Evolutionary conservation across 257 asterid genomes (phyloP).

Genomic region (Echium plantagineum): DNA sequence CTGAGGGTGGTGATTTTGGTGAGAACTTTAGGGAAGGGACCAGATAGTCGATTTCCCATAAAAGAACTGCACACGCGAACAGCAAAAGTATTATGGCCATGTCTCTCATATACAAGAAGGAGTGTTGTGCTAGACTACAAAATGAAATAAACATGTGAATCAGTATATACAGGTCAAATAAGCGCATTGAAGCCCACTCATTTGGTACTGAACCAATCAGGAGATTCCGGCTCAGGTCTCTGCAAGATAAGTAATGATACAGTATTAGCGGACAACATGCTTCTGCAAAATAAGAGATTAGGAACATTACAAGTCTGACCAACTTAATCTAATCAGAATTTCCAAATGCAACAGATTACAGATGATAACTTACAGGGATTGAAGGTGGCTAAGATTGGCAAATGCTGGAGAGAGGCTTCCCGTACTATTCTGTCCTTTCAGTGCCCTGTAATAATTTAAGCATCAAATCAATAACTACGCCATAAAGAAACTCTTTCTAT

Average conservation of each 20-base stretch:
- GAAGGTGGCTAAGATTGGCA: slow-evolving; percentile 61
- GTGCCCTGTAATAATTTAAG: slow-evolving; percentile 41
- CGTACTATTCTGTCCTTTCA: slow-evolving; percentile 76
- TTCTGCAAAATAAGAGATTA: background rate
- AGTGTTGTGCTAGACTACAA: background rate
- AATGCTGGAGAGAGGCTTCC: slow-evolving; percentile 64
- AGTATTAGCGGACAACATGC: background rate
- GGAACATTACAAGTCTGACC: background rate
- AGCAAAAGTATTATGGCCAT: slow-evolving; percentile 1
- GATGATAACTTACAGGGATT: slow-evolving; percentile 42
- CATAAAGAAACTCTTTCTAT: background rate
- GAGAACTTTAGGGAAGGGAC: slow-evolving; percentile 70
- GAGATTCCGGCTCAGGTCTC: slow-evolving; percentile 86
- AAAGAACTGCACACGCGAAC: slow-evolving; percentile 54
- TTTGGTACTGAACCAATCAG: slow-evolving; percentile 62
- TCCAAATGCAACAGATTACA: background rate
- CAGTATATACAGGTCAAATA: slow-evolving; percentile 52
- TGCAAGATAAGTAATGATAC: slow-evolving; percentile 19
- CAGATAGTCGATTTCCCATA: slow-evolving; percentile 86
- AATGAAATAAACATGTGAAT: slow-evolving; percentile 6
- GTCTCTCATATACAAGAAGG: background rate
- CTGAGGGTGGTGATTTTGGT: slow-evolving; percentile 52
- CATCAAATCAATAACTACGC: slow-evolving; percentile 8
- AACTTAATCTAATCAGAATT: background rate
- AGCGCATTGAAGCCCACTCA: slow-evolving; percentile 60